Percentiles rank a stretch among this genome's conserved stretches.
These are phyloP conservation scores for Alternaria gaisen DNA, from an alignment of 2,329 filamentous ascomycete genomes.

Conservation along the genomic window DNA sequence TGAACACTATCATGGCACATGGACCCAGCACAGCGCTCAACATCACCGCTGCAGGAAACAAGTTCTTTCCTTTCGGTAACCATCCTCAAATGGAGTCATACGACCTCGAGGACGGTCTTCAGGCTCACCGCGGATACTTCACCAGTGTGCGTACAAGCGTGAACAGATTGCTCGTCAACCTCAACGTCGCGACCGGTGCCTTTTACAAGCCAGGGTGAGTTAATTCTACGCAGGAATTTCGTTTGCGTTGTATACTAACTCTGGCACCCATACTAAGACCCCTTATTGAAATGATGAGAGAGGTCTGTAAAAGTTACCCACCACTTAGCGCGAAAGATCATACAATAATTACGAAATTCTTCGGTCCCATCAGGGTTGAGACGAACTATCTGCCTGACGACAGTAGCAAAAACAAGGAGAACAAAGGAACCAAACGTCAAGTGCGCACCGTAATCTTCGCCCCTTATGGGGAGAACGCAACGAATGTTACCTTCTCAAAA, in stretches of 20 bases:
- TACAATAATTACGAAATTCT: slow-evolving; percentile 38
- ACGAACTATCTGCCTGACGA: slow-evolving; percentile 53
- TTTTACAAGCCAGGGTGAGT: slow-evolving; percentile 61
- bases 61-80: slow-evolving; percentile 52
- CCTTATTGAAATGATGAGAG: slow-evolving; percentile 48
- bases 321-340: slow-evolving; percentile 12
- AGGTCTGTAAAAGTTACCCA: slow-evolving; percentile 22
- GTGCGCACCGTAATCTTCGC: slow-evolving; percentile 54
- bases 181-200: slow-evolving; percentile 68
- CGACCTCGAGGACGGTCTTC: slow-evolving; percentile 61
- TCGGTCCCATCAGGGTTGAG: slow-evolving; percentile 51
- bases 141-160: slow-evolving; percentile 68
- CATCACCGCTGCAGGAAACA: slow-evolving; percentile 62
- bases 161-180: slow-evolving; percentile 66
- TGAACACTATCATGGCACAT: slow-evolving; percentile 67
- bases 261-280: slow-evolving; percentile 12
- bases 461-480: slow-evolving; percentile 44
- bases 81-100: slow-evolving; percentile 55
- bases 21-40: slow-evolving; percentile 53
- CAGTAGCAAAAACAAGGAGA: slow-evolving; percentile 46
- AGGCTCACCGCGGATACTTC: slow-evolving; percentile 69
- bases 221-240: no score
- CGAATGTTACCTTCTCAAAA: slow-evolving; percentile 30
- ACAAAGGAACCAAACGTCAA: slow-evolving; percentile 38
- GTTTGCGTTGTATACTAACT: not conserved